These are phyloP conservation scores for Geotrichum candidum DNA, from an alignment of 1,139 yeast genomes.

Conservation along the genomic window DNA sequence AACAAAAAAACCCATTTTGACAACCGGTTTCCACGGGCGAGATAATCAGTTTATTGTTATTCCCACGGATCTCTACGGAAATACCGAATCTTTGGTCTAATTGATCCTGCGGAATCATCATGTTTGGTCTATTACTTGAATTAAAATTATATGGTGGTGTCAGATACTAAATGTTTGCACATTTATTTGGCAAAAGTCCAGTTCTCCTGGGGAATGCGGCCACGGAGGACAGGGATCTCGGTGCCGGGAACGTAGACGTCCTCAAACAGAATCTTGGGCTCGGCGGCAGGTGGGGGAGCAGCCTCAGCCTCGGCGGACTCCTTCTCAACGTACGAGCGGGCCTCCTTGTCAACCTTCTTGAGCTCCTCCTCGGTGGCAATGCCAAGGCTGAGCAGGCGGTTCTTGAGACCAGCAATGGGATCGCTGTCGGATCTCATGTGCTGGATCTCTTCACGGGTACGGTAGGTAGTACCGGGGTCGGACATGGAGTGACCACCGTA, in stretches of 20 bases:
- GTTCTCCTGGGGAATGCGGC: constrained; percentile 86
- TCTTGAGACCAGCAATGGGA: constrained; percentile 94
- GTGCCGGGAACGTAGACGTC: constrained; percentile 95
- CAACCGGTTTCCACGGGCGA: no score
- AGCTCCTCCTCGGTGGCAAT: constrained; percentile 92
- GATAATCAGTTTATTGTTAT: no score
- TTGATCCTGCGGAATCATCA: no score
- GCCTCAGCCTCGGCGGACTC: constrained; percentile 92
- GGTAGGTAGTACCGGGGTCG: constrained; percentile 98
- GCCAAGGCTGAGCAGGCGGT: constrained; percentile 69
- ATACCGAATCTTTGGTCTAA: no score
- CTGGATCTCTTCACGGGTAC: constrained; percentile 99
- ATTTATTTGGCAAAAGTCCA: constrained; percentile 27
- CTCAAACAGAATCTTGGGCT: constrained; percentile 88
- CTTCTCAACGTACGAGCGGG: constrained; percentile 90
- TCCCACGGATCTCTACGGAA: no score
- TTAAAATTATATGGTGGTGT: no score
- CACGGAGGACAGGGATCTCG: constrained; percentile 89
- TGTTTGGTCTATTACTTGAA: no score
- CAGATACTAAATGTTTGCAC: no score
- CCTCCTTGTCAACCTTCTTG: constrained; percentile 89
- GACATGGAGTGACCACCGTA: constrained; percentile 99
- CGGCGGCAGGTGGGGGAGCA: constrained; percentile 92
- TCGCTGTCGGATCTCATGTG: constrained; percentile 98
- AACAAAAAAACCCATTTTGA: no score